phyloP scores from a whole-genome alignment of 2,329 filamentous ascomycete species.

The Colletotrichum sublineola region DNA sequence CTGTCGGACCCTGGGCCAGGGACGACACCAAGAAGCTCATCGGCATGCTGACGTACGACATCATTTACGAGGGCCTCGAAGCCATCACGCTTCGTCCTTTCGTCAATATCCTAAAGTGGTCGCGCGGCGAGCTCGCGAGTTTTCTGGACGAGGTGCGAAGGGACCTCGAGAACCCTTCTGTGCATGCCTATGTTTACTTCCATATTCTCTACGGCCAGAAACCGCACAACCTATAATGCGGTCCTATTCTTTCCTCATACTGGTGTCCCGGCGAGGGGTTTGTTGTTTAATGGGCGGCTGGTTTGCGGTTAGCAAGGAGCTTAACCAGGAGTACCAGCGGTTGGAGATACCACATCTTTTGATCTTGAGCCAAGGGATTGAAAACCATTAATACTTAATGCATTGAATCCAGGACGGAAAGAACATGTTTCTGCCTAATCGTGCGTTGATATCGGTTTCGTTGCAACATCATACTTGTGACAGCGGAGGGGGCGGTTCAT shows the following conservation, averaged over 20 bases:
- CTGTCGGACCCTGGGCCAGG: constrained; percentile 67
- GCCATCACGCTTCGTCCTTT: constrained; percentile 59
- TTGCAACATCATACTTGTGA: background rate
- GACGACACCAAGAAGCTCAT: constrained; percentile 58
- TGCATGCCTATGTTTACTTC: constrained; percentile 33
- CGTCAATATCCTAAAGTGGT: constrained; percentile 56
- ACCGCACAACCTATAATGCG: background rate
- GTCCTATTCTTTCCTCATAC: too few species aligned
- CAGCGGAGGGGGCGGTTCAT: background rate
- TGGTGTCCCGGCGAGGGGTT: background rate
- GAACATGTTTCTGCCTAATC: background rate
- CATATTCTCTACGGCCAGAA: constrained; percentile 11
- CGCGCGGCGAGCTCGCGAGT: constrained; percentile 62
- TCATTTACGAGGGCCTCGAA: constrained; percentile 55
- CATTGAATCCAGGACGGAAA: background rate
- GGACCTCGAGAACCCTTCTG: constrained; percentile 16
- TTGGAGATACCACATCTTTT: background rate
- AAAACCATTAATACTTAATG: background rate
- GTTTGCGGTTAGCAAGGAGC: background rate
- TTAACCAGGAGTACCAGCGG: background rate
- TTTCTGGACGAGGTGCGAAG: constrained; percentile 20
- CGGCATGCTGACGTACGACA: constrained; percentile 59
- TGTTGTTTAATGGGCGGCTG: background rate
- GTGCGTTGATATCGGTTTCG: background rate
- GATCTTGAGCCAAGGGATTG: background rate